These are phyloP conservation scores for Phoma sp. DNA, from an alignment of 2,329 filamentous ascomycete genomes.

Conservation along the genomic window DNA sequence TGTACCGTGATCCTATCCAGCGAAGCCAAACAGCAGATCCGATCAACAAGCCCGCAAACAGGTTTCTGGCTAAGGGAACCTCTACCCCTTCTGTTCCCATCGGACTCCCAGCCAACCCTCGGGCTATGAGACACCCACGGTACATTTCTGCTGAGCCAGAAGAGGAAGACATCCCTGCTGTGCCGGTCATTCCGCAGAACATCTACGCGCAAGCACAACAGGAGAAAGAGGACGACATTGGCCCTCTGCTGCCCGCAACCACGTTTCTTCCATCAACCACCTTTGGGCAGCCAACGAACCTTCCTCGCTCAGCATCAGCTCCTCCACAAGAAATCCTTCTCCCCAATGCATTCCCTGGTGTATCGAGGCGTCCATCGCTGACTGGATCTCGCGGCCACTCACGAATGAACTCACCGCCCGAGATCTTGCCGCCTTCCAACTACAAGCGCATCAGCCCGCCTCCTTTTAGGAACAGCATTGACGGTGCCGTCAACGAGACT, in stretches of 20 bases:
- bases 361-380: conserved; percentile 48
- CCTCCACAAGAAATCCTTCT: conserved; percentile 54
- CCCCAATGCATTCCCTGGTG: conserved; percentile 29
- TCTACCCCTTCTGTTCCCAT: conserved; percentile 64
- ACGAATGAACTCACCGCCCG: conserved; percentile 55
- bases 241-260: conserved; percentile 56
- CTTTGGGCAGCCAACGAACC: conserved; percentile 51
- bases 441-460: conserved; percentile 50
- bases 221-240: conserved; percentile 53
- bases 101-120: conserved; percentile 88
- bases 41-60: conserved; percentile 48
- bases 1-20: conserved; percentile 50
- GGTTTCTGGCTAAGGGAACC: conserved; percentile 45
- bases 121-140: conserved; percentile 84
- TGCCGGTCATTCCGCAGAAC: conserved; percentile 63
- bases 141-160: conserved; percentile 67
- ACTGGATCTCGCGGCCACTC: conserved; percentile 46
- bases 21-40: conserved; percentile 73
- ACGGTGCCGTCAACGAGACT: conserved; percentile 58
- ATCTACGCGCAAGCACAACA: conserved; percentile 31
- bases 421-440: conserved; percentile 40
- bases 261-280: conserved; percentile 58
- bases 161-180: conserved; percentile 59
- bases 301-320: conserved; percentile 56
- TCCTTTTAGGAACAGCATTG: conserved; percentile 60